Conservation (phyloP, 805 yeast genomes). For the Metschnikowia vanudenii region DNA sequence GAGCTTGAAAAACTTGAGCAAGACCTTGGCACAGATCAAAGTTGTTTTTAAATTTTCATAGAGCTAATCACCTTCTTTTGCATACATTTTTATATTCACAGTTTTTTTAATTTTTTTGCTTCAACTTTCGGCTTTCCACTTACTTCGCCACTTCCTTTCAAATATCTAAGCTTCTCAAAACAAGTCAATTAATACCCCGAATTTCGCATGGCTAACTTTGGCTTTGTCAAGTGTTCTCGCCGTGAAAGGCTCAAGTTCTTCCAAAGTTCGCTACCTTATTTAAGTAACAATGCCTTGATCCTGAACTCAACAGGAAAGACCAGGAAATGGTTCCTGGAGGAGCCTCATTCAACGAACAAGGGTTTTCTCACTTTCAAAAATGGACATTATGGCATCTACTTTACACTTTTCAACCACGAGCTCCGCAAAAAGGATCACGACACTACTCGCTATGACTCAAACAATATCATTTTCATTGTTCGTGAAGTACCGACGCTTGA, state of each 20-base stretch:
- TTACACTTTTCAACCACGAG: constrained; percentile 39
- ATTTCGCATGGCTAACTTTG: constrained; percentile 12
- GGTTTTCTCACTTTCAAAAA: constrained; percentile 28
- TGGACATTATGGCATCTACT: constrained; percentile 47
- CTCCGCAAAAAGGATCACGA: constrained; percentile 21
- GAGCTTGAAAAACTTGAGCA: background rate
- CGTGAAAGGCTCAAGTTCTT: constrained; percentile 25
- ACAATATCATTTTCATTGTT: constrained; percentile 12
- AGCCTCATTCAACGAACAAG: constrained; percentile 27
- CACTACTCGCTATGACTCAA: constrained; percentile 3
- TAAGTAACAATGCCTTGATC: constrained; percentile 16
- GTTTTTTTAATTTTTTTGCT: too few relatives aligned
- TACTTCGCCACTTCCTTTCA: background rate
- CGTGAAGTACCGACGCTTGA: background rate
- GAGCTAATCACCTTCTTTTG: too few relatives aligned
- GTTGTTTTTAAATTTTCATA: too few relatives aligned
- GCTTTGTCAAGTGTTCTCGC: constrained; percentile 11
- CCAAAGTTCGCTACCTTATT: constrained; percentile 27
- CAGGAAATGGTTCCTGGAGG: constrained; percentile 23
- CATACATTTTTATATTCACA: too few relatives aligned
- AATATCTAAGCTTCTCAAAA: background rate
- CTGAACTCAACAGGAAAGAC: constrained; percentile 10
- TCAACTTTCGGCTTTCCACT: too few relatives aligned
- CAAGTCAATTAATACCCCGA: background rate
- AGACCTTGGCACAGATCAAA: too few relatives aligned